Percentiles rank a stretch among this genome's conserved stretches.
phyloP scores from a whole-genome alignment of 2,329 filamentous ascomycete genomes.

The Aspergillus terreus region DNA sequence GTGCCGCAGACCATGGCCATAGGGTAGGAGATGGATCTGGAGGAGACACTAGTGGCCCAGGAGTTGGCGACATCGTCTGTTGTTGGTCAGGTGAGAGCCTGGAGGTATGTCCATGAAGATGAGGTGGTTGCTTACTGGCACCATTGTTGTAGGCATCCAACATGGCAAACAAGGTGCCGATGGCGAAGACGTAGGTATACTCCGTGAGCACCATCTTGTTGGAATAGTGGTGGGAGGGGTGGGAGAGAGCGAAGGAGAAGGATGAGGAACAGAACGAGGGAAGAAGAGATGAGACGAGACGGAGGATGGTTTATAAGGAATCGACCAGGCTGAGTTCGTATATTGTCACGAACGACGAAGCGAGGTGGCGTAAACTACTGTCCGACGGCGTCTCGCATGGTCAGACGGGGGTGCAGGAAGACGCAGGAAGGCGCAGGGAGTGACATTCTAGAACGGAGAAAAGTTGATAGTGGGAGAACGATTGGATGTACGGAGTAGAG shows the following conservation, averaged over 20 bases:
- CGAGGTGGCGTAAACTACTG: too few relatives aligned
- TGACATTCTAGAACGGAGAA: too few relatives aligned
- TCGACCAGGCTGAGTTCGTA: neutral
- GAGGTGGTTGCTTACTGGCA: slow-evolving; percentile 55
- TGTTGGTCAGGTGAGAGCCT: neutral
- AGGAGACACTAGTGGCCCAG: slow-evolving; percentile 78
- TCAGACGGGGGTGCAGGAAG: too few relatives aligned
- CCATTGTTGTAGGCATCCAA: slow-evolving; percentile 77
- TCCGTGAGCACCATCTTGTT: slow-evolving; percentile 56
- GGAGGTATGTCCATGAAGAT: too few relatives aligned
- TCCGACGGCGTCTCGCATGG: too few relatives aligned
- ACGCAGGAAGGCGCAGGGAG: too few relatives aligned
- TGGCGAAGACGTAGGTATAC: slow-evolving; percentile 70
- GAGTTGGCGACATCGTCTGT: slow-evolving; percentile 75
- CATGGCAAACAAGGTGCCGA: slow-evolving; percentile 72
- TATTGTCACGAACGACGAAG: too few relatives aligned
- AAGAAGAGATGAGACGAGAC: neutral
- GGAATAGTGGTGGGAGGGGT: neutral
- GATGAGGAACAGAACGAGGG: neutral
- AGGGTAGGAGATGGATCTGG: slow-evolving; percentile 54
- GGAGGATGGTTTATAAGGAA: neutral
- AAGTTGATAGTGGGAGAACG: too few relatives aligned
- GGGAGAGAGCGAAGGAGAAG: neutral
- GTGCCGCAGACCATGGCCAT: slow-evolving; percentile 49
- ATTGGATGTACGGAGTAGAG: too few relatives aligned